Conservation (phyloP, 257 asterid species). For the Buddleja alternifolia region DNA sequence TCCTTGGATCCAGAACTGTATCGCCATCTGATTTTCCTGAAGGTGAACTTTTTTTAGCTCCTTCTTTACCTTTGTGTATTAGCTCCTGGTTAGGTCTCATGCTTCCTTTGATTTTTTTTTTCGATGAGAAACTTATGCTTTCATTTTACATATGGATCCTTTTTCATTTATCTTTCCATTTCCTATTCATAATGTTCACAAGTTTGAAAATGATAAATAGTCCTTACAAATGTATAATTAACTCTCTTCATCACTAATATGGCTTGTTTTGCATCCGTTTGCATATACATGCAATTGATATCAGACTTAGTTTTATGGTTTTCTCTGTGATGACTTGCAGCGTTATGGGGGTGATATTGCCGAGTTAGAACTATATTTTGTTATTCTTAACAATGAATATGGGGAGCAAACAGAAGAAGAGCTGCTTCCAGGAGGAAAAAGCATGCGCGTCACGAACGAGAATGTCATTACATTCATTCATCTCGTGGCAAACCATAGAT, state of each 20-base stretch:
- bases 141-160: background rate
- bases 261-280: conserved; percentile 22
- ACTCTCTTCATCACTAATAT: conserved; percentile 16
- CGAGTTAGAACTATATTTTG: conserved; percentile 85
- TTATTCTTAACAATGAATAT: conserved; percentile 84
- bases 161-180: conserved; percentile 1
- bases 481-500: conserved; percentile 90
- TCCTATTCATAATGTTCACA: background rate
- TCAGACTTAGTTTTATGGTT: conserved; percentile 20
- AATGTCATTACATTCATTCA: conserved; percentile 94
- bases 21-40: conserved; percentile 87
- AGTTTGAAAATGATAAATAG: background rate
- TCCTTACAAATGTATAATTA: background rate
- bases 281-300: conserved; percentile 2
- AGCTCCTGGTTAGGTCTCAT: background rate
- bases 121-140: background rate
- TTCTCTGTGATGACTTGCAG: conserved; percentile 55
- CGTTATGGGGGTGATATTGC: conserved; percentile 77
- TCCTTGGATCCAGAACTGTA: conserved; percentile 96
- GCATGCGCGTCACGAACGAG: conserved; percentile 78
- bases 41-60: conserved; percentile 53
- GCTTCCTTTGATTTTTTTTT: background rate
- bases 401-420: conserved; percentile 98
- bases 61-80: conserved; percentile 14
- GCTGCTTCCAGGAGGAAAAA: conserved; percentile 86